These are phyloP conservation scores for Colletotrichum salicis DNA, from an alignment of 2,329 filamentous ascomycete genomes.

Conservation along the genomic window DNA sequence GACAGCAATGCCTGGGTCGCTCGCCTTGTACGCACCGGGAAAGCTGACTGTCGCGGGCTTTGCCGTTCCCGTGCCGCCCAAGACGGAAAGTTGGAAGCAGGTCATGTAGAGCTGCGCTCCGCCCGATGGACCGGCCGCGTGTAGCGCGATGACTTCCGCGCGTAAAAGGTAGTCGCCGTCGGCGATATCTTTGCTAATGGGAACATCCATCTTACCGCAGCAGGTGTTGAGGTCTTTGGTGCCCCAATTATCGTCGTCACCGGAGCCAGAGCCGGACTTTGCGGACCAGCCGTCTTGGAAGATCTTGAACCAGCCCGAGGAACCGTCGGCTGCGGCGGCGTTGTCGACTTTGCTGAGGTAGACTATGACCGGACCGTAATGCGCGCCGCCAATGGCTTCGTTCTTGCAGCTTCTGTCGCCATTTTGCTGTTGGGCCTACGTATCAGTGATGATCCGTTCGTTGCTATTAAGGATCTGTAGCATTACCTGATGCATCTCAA, in stretches of 20 bases:
- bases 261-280: conserved; percentile 47
- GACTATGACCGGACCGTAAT: conserved; percentile 64
- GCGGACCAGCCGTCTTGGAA: conserved; percentile 56
- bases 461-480: not conserved
- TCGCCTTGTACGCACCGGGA: conserved; percentile 56
- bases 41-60: conserved; percentile 48
- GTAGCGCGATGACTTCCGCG: conserved; percentile 60
- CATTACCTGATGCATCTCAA: conserved; percentile 66
- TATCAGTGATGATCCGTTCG: conserved; percentile 1
- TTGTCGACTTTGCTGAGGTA: conserved; percentile 63
- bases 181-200: conserved; percentile 45
- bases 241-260: conserved; percentile 58
- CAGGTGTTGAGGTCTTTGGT: conserved; percentile 52
- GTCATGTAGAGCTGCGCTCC: conserved; percentile 53
- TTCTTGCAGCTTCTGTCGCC: conserved; percentile 56
- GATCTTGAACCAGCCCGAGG: conserved; percentile 63
- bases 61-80: conserved; percentile 40
- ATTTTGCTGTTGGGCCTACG: conserved; percentile 48
- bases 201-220: conserved; percentile 55
- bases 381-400: conserved; percentile 64
- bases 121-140: conserved; percentile 49
- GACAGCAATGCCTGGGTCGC: conserved; percentile 57
- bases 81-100: conserved; percentile 49
- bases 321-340: conserved; percentile 55
- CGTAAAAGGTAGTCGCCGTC: conserved; percentile 57